Evolutionary conservation across 2,329 filamentous ascomycete genomes (phyloP).

Genomic region (Pseudocercospora pini-densiflorae): DNA sequence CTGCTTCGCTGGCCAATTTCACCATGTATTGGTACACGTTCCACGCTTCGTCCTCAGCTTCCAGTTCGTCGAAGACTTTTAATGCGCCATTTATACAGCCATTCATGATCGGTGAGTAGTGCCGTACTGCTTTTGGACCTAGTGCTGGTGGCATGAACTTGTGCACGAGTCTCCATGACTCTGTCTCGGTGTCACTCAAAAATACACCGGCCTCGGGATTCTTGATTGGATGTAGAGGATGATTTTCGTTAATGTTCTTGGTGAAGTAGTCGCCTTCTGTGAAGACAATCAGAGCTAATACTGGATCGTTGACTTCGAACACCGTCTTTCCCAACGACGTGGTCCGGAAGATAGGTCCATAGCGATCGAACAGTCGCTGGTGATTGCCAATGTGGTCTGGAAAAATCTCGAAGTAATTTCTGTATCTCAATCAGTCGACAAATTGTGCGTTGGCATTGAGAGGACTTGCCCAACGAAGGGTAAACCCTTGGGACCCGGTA

Average conservation of each 20-base stretch:
- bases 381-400: conserved; percentile 51
- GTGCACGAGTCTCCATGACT: conserved; percentile 58
- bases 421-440: neutral
- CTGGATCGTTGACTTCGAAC: conserved; percentile 45
- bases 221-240: conserved; percentile 42
- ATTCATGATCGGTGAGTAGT: too few species aligned
- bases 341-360: conserved; percentile 45
- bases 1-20: too few species aligned
- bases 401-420: conserved; percentile 43
- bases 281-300: conserved; percentile 40
- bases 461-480: conserved; percentile 39
- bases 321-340: conserved; percentile 43
- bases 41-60: too few species aligned
- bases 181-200: conserved; percentile 54
- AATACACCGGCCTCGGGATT: conserved; percentile 40
- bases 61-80: too few species aligned
- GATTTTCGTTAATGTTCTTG: conserved; percentile 45
- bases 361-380: conserved; percentile 45
- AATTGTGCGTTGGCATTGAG: neutral
- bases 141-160: conserved; percentile 66
- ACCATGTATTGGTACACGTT: too few species aligned
- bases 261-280: conserved; percentile 46
- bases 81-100: too few species aligned
- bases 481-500: conserved; percentile 44
- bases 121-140: conserved; percentile 53